These are phyloP conservation scores for Theobroma grandiflorum DNA, from an alignment of 441 rosid genomes.

Conservation along the genomic window DNA sequence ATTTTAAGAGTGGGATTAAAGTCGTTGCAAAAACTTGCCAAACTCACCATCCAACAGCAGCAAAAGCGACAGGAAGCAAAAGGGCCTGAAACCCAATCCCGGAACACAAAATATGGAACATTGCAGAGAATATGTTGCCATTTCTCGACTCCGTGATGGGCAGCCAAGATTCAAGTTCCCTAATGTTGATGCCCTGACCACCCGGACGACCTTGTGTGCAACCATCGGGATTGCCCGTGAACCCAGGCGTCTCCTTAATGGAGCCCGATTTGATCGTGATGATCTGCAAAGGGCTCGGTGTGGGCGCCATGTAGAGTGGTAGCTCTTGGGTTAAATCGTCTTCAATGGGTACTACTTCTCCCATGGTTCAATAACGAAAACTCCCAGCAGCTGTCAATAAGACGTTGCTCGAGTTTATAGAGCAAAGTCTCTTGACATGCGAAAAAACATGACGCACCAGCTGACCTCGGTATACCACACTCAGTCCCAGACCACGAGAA, in stretches of 20 bases:
- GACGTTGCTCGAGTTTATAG: no score
- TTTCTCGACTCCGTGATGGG: constrained; percentile 88
- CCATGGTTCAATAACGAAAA: neutral
- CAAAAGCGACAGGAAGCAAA: constrained; percentile 71
- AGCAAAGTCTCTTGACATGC: no score
- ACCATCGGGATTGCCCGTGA: neutral
- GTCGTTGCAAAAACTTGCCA: neutral
- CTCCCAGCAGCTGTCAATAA: no score
- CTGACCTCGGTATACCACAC: no score
- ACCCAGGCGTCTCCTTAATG: neutral
- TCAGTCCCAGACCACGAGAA: no score
- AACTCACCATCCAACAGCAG: constrained; percentile 70
- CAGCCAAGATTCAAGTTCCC: constrained; percentile 59
- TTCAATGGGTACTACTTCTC: constrained; percentile 12
- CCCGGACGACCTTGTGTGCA: neutral
- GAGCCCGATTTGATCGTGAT: neutral
- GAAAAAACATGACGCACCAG: no score
- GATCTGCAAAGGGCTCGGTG: neutral
- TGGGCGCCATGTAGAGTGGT: constrained; percentile 5
- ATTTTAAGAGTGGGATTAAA: neutral
- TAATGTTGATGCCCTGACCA: neutral
- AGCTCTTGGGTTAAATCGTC: neutral
- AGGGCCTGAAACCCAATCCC: constrained; percentile 76
- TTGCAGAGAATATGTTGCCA: constrained; percentile 52
- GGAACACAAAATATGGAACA: constrained; percentile 68